Conservation (phyloP, 2,329 filamentous ascomycete species). For the Didymella lethalis region DNA sequence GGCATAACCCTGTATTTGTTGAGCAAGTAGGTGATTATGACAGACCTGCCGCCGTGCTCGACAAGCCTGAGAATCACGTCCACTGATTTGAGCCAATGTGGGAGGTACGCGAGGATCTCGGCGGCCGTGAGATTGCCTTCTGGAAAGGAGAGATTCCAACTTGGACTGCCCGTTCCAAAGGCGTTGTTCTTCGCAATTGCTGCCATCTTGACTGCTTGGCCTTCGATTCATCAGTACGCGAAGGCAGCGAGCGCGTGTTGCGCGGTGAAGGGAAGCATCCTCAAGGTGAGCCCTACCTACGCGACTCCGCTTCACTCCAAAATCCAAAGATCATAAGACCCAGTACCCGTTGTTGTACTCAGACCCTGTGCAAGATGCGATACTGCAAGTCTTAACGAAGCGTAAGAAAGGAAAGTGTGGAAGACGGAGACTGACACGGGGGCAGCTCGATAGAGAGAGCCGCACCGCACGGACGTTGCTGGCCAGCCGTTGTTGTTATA, state of each 20-base stretch:
- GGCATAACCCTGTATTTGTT: slow-evolving; percentile 17
- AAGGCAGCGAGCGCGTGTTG: background rate
- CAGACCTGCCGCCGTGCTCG: slow-evolving; percentile 26
- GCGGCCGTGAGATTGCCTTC: slow-evolving; percentile 36
- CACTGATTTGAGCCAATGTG: slow-evolving; percentile 36
- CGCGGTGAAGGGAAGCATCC: background rate
- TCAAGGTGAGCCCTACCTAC: slow-evolving; percentile 7
- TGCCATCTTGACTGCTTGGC: slow-evolving; percentile 12
- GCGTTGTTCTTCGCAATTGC: slow-evolving; percentile 30
- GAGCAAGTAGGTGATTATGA: slow-evolving; percentile 7
- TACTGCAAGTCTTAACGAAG: background rate
- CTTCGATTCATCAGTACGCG: slow-evolving; percentile 9
- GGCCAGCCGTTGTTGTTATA: slow-evolving; percentile 13
- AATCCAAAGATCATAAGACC: background rate
- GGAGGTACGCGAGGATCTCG: slow-evolving; percentile 38
- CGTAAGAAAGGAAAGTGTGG: background rate
- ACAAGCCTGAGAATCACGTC: slow-evolving; percentile 38
- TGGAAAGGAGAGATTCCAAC: slow-evolving; percentile 36
- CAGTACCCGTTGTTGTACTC: background rate
- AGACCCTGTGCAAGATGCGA: background rate
- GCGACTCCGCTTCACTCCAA: slow-evolving; percentile 2
- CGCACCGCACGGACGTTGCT: slow-evolving; percentile 24
- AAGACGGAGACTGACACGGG: background rate
- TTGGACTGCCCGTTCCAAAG: slow-evolving; percentile 30
- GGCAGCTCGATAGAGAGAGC: slow-evolving; percentile 11